Evolutionary conservation across 768 basidiomycete genomes (phyloP), one percentile per base, ranked within the genome.

Genomic region (Naematelia aurantialba): DNA sequence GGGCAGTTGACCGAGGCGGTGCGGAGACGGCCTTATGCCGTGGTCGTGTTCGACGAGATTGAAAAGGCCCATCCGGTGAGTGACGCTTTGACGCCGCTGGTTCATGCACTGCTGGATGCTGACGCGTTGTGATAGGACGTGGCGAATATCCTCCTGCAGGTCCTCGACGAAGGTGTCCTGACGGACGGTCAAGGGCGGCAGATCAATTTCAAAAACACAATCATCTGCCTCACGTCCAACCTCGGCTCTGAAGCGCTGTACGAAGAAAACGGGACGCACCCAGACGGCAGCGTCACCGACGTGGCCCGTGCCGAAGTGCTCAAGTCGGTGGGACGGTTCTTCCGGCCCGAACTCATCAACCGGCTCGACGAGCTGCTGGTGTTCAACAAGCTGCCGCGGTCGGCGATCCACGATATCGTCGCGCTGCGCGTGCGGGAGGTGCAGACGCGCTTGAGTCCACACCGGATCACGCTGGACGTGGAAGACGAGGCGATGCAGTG

Each of bases 201-300:
- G 72, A 87, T 94, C 2, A 90, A 91, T 74, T 93, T 94, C 80
- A 91, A 87, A 85, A 96, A 93, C 76, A 92, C 91, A 1, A 92
- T 93, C 70, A 87, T 96, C 69, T 90, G 89, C 73, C 78, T 91
- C 26, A 93, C 91, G 1, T 89, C 88, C 68, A 94, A 94, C 66
- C 83, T 94, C 24, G 91, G 88, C 31, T 63, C 66, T n/a, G 69
- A 76, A 60, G 71, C 68, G 13, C 83, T 93, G 22, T 87, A 86
- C 0, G 83, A 87, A 62, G 76, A 82, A 3, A 80, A 83, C 0
- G 83, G 89, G 1, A 85, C 83, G 50, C 81, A 85, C 56, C 78
- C 74, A 21, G 78, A 84, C n/a, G 89, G 89, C 3, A 72, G 82
- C 1, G 83, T 92, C 25, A 87, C 84, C 0, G 71, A 80, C 0